A percentile compares a stretch with the other conserved stretches of the same genome.
Conservation (phyloP, 306 rosid genomes). For the Pyrus betulifolia region DNA sequence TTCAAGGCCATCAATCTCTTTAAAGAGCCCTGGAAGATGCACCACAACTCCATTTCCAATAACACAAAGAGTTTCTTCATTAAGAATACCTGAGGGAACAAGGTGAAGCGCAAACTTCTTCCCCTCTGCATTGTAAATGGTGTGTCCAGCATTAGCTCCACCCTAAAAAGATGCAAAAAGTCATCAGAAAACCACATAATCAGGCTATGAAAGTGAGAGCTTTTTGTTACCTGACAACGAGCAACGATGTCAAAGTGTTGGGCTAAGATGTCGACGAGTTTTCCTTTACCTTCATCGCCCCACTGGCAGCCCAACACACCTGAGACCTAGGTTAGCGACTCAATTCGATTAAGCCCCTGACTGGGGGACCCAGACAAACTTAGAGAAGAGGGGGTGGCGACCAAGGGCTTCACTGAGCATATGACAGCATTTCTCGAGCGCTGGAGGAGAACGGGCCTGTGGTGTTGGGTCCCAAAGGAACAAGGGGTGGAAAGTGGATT, state of each 20-base stretch:
- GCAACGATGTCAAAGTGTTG: constrained; percentile 85
- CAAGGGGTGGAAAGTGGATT: constrained; percentile 33
- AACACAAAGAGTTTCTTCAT: constrained; percentile 80
- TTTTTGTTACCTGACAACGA: constrained; percentile 76
- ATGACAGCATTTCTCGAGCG: constrained; percentile 24
- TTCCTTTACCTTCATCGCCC: constrained; percentile 99
- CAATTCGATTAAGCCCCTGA: constrained; percentile 38
- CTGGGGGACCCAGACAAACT: constrained; percentile 33
- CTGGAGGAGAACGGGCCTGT: background rate
- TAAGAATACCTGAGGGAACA: constrained; percentile 89
- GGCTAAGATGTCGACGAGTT: constrained; percentile 85
- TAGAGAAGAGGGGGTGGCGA: constrained; percentile 41
- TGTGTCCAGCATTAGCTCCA: constrained; percentile 96
- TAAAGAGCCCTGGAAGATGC: constrained; percentile 75
- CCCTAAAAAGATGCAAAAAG: constrained; percentile 38
- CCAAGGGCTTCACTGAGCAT: constrained; percentile 38
- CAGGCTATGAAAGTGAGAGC: background rate
- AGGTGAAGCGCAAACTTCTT: constrained; percentile 94
- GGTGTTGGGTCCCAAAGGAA: constrained; percentile 11
- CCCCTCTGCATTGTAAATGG: constrained; percentile 91
- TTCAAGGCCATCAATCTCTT: constrained; percentile 80
- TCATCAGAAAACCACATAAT: background rate
- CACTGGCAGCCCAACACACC: constrained; percentile 91
- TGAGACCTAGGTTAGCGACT: constrained; percentile 66
- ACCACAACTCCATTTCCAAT: constrained; percentile 96